Conservation (phyloP, 331 rosid species). For the Dryas integrifolia region DNA sequence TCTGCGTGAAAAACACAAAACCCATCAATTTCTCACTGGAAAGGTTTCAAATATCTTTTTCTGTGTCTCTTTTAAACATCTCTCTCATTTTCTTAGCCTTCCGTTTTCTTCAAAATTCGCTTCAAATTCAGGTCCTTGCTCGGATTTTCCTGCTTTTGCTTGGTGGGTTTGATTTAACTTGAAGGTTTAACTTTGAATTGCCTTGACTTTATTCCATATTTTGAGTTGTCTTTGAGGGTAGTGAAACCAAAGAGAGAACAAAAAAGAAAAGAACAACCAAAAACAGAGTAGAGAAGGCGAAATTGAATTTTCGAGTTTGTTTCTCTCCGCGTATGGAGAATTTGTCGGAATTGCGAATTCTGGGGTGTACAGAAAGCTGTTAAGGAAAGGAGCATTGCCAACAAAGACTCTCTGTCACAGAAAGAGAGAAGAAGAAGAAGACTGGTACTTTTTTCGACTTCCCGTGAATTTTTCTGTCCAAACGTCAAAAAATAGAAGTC, state of each 20-base stretch:
- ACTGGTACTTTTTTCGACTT: constrained; percentile 13
- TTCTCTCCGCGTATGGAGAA: constrained; percentile 20
- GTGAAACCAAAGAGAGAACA: constrained; percentile 10
- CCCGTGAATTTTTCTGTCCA: constrained; percentile 47
- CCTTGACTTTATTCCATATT: constrained; percentile 16
- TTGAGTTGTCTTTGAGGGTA: constrained; percentile 58
- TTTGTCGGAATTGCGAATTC: constrained; percentile 18
- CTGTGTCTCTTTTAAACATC: background rate
- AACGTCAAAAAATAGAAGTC: constrained; percentile 56
- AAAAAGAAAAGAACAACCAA: background rate
- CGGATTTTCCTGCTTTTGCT: constrained; percentile 11
- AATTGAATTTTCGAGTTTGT: background rate
- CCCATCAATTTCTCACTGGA: constrained; percentile 15
- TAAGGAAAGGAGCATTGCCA: constrained; percentile 42
- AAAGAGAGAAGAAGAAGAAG: constrained; percentile 19
- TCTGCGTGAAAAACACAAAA: background rate
- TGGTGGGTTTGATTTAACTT: constrained; percentile 33
- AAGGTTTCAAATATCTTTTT: no score
- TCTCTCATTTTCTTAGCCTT: background rate
- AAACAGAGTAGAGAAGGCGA: background rate
- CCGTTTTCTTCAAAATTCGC: background rate
- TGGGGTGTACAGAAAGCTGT: constrained; percentile 26
- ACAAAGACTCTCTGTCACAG: constrained; percentile 33
- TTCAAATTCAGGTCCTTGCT: background rate
- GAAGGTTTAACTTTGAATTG: constrained; percentile 35